Base-by-base conservation (phyloP, 2,329 filamentous ascomycete genomes). In the Harringtonia aguacate region DNA sequence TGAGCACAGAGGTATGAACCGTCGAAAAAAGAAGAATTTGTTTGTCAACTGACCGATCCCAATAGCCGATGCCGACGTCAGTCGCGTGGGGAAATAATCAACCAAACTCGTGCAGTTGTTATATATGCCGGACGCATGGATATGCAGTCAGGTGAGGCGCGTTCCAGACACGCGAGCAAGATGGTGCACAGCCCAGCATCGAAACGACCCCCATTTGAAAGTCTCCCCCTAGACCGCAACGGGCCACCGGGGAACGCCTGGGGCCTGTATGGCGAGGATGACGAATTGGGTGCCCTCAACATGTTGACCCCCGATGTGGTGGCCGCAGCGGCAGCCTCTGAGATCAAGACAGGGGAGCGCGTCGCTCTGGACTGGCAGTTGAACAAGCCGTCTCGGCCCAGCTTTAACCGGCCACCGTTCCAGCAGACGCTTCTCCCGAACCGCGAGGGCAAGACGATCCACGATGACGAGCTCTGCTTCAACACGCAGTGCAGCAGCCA, bases 341-440 rank as follows among this genome's bases (percentile, higher is more conserved):
- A 73, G 56, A 77, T 81, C 48, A 61, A 65, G 48, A 74, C 71
- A 8, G 77, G 79, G 33, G 64, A 45, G 44, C 72, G 71, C 27
- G 63, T 81, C 41, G 77, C 73, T 2, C 66, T 81, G 18, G 77
- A 82, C 60, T 77, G 76, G 66, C 67, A 74, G 0, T 64, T 82
- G 6, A 65, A 76, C 58, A 69, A 46, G 40, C 47, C 46, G 39
- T 20, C 21, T 31, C 39, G 43, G n/a, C 72, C 12, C 69, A 76
- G 56, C 57, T 66, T 28, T 29, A n/a, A 46, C 42, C 46, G 49
- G 21, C 45, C 48, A 20, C 53, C 53, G 15, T 36, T 36, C 17
- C 18, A 12, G 5, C 22, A 20, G 34, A 36, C 17, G 18, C 13
- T 36, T 17, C 34, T 36, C 3, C 17, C 18, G 18, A 21, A 36